phyloP scores from a whole-genome alignment of 2,329 filamentous ascomycete species.

The Fusarium sp. region DNA sequence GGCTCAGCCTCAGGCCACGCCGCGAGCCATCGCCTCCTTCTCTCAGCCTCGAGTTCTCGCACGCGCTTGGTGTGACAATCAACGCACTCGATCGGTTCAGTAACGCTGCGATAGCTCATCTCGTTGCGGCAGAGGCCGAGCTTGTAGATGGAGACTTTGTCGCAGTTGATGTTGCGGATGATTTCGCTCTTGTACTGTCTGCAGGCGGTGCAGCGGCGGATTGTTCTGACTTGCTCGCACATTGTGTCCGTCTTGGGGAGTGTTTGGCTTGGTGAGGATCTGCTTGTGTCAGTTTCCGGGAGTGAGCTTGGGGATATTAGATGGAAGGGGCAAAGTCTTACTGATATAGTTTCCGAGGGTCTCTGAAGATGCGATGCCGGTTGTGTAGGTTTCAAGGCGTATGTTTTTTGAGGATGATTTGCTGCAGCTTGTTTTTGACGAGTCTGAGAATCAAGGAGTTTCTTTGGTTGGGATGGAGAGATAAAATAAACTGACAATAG shows the following conservation, averaged over 20 bases:
- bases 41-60: neutral
- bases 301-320: neutral
- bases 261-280: neutral
- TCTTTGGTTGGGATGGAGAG: rapidly evolving
- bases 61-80: neutral
- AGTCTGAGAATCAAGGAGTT: rapidly evolving
- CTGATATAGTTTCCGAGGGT: rapidly evolving
- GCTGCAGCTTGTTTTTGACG: rapidly evolving
- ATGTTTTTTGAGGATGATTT: neutral
- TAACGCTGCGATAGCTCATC: neutral
- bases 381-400: neutral
- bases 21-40: neutral
- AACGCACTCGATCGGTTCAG: neutral
- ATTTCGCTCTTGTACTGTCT: neutral
- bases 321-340: neutral
- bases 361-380: rapidly evolving
- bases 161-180: conserved; percentile 4
- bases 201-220: neutral
- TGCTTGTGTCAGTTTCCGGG: neutral
- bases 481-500: no score
- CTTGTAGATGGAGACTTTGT: neutral
- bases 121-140: neutral
- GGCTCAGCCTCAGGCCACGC: neutral
- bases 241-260: neutral
- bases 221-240: conserved; percentile 7